Evolutionary conservation across 2,329 filamentous ascomycete genomes (phyloP), one percentile per base, ranked within the genome.

Genomic region (Aspergillus pseudoviridinutans): DNA sequence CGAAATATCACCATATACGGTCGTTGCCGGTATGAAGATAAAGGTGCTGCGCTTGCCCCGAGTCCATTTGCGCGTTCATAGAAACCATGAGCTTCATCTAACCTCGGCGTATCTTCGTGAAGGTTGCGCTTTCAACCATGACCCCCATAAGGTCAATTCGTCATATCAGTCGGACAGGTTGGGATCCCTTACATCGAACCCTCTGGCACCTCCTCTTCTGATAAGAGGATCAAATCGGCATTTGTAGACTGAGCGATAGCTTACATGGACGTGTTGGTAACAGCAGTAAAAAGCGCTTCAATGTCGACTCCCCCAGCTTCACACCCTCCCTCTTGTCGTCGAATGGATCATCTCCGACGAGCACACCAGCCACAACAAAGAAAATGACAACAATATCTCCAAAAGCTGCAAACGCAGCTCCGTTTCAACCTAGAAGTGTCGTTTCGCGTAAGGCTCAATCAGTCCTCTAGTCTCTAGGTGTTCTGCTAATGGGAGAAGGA

Each of bases 241-340:
- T 55, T 50, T 53, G 25, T 44, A 50, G 44, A 25, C 14, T 57
- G 42, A 52, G 29, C 27, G 44, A 41, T 55, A 35, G 61, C 66
- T 71, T 32, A 71, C 66, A 49, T 50, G 27, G 12, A 32, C 46
- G 10, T 47, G 29, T 47, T 41, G 29, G 53, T 55, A 56, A 54
- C 55, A 66, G 63, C 57, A 73, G 63, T 63, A 76, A 91, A 75
- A 94, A 92, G 74, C 81, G 88, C 28, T 82, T 99, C 64, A 99
- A 96, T 74, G 94, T 96, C 69, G 94, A 97, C 69, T 97, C 94
- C 8, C 93, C 94, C 12, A 91, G 93, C 50, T 99, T 99, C 73
- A 97, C 91, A 0, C 93, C 93, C 41, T 78, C 84, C 14, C 54
- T 73, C 28, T 58, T 75, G 17, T 69, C 74, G 35, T 66, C 70